A percentile compares a stretch with the other conserved stretches of the same genome.
These are phyloP conservation scores for Fusarium multiceps DNA, from an alignment of 2,329 filamentous ascomycete species.

Conservation along the genomic window DNA sequence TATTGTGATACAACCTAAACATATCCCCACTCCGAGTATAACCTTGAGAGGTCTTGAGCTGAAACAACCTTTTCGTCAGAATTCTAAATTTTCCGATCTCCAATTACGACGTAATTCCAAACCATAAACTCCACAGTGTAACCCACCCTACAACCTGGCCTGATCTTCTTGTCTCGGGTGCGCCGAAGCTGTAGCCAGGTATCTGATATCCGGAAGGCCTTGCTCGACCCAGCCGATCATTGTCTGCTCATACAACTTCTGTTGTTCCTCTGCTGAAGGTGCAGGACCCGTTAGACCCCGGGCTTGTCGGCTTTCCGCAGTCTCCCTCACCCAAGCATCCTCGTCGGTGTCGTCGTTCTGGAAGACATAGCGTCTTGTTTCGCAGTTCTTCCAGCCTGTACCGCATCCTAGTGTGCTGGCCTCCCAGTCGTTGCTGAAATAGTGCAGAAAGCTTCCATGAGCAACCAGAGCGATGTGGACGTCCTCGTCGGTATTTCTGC, in stretches of 20 bases:
- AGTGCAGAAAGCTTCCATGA: slow-evolving; percentile 36
- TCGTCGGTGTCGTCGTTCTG: slow-evolving; percentile 21
- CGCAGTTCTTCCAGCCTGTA: slow-evolving; percentile 34
- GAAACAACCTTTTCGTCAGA: neutral
- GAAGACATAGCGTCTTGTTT: slow-evolving; percentile 31
- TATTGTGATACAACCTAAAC: neutral
- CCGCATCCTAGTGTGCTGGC: slow-evolving; percentile 13
- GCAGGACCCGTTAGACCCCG: slow-evolving; percentile 19
- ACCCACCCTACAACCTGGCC: slow-evolving; percentile 3
- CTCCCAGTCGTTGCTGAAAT: slow-evolving; percentile 38
- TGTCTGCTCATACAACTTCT: slow-evolving; percentile 18
- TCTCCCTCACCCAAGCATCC: slow-evolving; percentile 33
- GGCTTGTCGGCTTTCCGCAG: slow-evolving; percentile 18
- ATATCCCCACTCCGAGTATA: neutral
- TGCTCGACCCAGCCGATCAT: slow-evolving; percentile 34
- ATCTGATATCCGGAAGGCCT: slow-evolving; percentile 30
- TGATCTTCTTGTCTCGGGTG: slow-evolving; percentile 4
- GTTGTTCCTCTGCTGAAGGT: slow-evolving; percentile 22
- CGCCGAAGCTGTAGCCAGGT: slow-evolving; percentile 18
- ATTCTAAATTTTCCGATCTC: neutral
- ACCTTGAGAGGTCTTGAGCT: neutral
- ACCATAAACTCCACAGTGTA: neutral
- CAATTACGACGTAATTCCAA: neutral
- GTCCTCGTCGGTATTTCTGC: slow-evolving; percentile 7
- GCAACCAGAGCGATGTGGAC: slow-evolving; percentile 33